phyloP scores from a whole-genome alignment of 805 yeast genomes.

The Teunomyces atbi region DNA sequence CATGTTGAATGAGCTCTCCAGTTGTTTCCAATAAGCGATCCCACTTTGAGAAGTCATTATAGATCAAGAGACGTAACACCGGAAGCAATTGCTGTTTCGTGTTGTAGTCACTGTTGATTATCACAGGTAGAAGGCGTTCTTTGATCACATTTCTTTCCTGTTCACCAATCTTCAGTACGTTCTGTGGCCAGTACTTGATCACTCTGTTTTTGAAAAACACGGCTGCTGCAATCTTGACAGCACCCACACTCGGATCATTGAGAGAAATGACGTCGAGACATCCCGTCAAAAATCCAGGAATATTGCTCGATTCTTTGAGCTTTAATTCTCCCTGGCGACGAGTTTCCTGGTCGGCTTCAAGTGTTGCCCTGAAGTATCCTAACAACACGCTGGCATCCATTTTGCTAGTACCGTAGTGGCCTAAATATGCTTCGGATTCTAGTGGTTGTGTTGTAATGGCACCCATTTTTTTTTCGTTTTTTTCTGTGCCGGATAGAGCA shows the following conservation, averaged over 20 bases:
- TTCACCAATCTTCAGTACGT: slow-evolving; percentile 44
- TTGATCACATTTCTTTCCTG: slow-evolving; percentile 76
- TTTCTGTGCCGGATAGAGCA: background rate
- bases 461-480: slow-evolving; percentile 2
- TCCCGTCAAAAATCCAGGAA: slow-evolving; percentile 77
- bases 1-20: slow-evolving; percentile 30
- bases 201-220: slow-evolving; percentile 80
- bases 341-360: slow-evolving; percentile 59
- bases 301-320: slow-evolving; percentile 53
- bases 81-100: slow-evolving; percentile 29
- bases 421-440: background rate
- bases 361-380: slow-evolving; percentile 76
- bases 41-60: slow-evolving; percentile 39
- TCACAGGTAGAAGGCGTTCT: slow-evolving; percentile 63
- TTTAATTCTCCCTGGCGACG: slow-evolving; percentile 71
- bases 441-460: background rate
- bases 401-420: background rate
- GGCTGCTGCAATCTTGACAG: slow-evolving; percentile 68
- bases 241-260: slow-evolving; percentile 23
- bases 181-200: slow-evolving; percentile 55
- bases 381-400: slow-evolving; percentile 73
- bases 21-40: slow-evolving; percentile 30
- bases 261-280: slow-evolving; percentile 72
- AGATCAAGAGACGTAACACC: slow-evolving; percentile 23
- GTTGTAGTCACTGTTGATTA: slow-evolving; percentile 31